These are phyloP conservation scores for Colletotrichum orbiculare DNA, from an alignment of 2,329 filamentous ascomycete genomes.

Conservation along the genomic window DNA sequence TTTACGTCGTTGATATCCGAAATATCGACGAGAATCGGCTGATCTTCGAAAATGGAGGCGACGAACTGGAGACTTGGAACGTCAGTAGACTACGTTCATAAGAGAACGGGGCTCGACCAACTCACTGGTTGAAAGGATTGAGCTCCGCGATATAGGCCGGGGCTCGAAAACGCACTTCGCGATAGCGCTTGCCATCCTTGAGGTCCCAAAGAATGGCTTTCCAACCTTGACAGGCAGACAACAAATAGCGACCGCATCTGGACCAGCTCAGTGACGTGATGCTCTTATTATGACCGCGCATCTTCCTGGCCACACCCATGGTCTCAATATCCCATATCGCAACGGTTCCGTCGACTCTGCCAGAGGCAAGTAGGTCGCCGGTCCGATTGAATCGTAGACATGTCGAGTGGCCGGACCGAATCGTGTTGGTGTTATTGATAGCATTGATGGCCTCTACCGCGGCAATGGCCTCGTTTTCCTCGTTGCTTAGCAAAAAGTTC, in stretches of 20 bases:
- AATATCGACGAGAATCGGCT: constrained; percentile 88
- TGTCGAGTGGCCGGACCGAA: constrained; percentile 77
- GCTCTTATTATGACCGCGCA: constrained; percentile 91
- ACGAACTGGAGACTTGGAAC: constrained; percentile 75
- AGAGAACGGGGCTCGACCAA: neutral
- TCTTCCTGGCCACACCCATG: constrained; percentile 93
- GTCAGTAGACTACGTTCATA: constrained; percentile 4
- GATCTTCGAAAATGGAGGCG: constrained; percentile 92
- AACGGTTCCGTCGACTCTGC: constrained; percentile 92
- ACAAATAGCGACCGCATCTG: constrained; percentile 86
- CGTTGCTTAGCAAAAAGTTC: constrained; percentile 71
- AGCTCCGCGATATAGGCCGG: constrained; percentile 97
- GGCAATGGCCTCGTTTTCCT: constrained; percentile 43
- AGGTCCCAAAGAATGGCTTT: constrained; percentile 97
- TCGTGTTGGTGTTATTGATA: constrained; percentile 80
- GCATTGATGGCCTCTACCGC: constrained; percentile 38
- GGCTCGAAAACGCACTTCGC: constrained; percentile 90
- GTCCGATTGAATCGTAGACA: constrained; percentile 89
- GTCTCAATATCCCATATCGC: constrained; percentile 98
- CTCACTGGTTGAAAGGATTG: constrained; percentile 89
- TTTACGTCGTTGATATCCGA: constrained; percentile 77
- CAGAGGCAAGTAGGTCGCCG: constrained; percentile 94
- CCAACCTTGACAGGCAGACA: constrained; percentile 96
- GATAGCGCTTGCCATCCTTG: constrained; percentile 73
- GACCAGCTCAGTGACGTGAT: constrained; percentile 98